Percentiles rank a stretch among this genome's conserved stretches.
phyloP scores from a whole-genome alignment of 495 filamentous ascomycete species.

The Bacidia gigantensis region DNA sequence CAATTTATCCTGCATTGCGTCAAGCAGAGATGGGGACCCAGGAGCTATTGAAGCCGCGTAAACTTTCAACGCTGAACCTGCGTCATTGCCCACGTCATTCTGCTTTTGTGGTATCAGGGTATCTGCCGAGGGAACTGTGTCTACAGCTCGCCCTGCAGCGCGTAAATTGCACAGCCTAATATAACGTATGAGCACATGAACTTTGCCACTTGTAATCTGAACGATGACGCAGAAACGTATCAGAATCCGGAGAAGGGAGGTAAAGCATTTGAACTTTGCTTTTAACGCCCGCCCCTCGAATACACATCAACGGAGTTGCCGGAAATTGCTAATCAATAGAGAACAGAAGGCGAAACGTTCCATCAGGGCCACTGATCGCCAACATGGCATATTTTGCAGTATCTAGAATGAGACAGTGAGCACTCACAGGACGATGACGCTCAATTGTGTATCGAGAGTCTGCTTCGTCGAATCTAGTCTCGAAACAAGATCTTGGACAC shows the following conservation, averaged over 20 bases:
- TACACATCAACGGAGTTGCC: no score
- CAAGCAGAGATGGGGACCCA: neutral
- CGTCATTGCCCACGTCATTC: slow-evolving; percentile 4
- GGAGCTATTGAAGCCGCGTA: slow-evolving; percentile 9
- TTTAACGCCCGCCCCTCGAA: no score
- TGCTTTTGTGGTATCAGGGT: neutral
- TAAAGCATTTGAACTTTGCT: no score
- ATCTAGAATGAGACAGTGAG: neutral
- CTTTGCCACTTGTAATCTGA: no score
- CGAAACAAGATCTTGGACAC: neutral
- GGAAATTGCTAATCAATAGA: no score
- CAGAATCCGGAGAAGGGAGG: no score
- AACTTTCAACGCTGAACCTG: slow-evolving; percentile 5
- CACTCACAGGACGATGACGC: slow-evolving; percentile 5
- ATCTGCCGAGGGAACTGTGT: no score
- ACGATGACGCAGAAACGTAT: no score
- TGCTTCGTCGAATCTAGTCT: slow-evolving; percentile 5
- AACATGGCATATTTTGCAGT: neutral
- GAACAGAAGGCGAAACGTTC: no score
- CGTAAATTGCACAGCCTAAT: neutral
- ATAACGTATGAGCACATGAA: no score
- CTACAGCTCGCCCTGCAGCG: neutral
- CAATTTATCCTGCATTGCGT: neutral
- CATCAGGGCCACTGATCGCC: no score
- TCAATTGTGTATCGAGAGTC: slow-evolving; percentile 8